These are phyloP conservation scores for Helminthosporium solani DNA, from an alignment of 2,329 filamentous ascomycete species.

Conservation along the genomic window DNA sequence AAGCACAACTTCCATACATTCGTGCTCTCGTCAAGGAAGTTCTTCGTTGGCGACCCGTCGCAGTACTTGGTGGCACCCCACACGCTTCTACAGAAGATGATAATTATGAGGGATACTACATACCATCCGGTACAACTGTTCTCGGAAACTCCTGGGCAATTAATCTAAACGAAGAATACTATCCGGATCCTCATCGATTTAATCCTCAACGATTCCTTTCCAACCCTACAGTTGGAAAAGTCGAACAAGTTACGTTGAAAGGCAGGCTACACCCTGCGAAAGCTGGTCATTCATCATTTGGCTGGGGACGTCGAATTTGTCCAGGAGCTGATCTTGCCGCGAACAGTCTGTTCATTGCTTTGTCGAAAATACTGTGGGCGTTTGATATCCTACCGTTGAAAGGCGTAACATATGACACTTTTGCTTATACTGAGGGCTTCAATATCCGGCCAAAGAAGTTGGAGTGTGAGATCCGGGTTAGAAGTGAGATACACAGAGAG, in stretches of 20 bases:
- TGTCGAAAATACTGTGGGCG: constrained; percentile 38
- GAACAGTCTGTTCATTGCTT: constrained; percentile 34
- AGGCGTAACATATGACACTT: constrained; percentile 40
- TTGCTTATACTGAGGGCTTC: constrained; percentile 45
- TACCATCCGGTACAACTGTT: constrained; percentile 52
- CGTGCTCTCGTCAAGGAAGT: constrained; percentile 43
- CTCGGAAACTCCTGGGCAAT: constrained; percentile 49
- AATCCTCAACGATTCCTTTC: constrained; percentile 45
- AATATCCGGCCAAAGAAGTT: constrained; percentile 43
- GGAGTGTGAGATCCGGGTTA: constrained; percentile 34
- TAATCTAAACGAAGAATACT: constrained; percentile 45
- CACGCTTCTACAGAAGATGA: constrained; percentile 54
- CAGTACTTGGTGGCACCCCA: constrained; percentile 48
- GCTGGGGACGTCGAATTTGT: constrained; percentile 38
- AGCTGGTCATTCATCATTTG: constrained; percentile 37
- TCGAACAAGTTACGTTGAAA: constrained; percentile 14
- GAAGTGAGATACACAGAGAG: constrained; percentile 32
- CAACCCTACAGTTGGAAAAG: constrained; percentile 16
- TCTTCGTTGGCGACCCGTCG: constrained; percentile 41
- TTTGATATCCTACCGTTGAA: constrained; percentile 36
- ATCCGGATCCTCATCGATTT: constrained; percentile 43
- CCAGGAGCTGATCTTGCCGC: constrained; percentile 34
- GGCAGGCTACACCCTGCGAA: constrained; percentile 33
- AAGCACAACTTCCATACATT: constrained; percentile 40
- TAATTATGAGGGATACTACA: constrained; percentile 50